These are phyloP conservation scores for Sesbania bispinosa DNA, from an alignment of 306 rosid species.

Conservation along the genomic window DNA sequence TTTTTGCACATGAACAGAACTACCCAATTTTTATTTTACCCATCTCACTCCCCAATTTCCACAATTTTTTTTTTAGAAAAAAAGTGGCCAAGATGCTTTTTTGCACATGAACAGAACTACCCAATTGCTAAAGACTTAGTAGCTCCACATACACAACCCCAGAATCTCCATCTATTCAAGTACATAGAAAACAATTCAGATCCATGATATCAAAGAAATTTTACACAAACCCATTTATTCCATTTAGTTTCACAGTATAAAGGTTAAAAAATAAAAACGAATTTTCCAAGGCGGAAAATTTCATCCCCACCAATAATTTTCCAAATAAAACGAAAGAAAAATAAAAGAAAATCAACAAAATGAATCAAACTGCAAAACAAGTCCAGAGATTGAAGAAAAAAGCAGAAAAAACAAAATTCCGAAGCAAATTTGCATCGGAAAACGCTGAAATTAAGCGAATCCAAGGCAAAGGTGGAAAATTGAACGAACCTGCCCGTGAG, in stretches of 20 bases:
- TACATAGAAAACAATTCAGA: slow-evolving; percentile 41
- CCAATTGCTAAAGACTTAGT: background rate
- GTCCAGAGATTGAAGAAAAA: background rate
- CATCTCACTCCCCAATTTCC: slow-evolving; percentile 2
- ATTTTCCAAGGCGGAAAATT: background rate
- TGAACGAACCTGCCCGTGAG: slow-evolving; percentile 28
- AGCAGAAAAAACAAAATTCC: background rate
- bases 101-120: slow-evolving; percentile 5
- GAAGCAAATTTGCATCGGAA: slow-evolving; percentile 20
- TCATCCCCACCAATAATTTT: background rate
- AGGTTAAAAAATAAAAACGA: background rate
- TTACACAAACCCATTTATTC: background rate
- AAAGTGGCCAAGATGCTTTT: background rate
- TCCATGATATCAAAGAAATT: slow-evolving; percentile 35
- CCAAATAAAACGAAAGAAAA: background rate
- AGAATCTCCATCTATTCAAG: slow-evolving; percentile 26
- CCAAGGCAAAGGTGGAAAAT: background rate
- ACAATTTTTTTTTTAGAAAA: background rate
- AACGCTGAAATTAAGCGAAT: slow-evolving; percentile 1
- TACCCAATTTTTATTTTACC: no score
- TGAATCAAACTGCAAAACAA: background rate
- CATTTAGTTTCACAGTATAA: background rate
- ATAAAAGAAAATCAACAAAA: slow-evolving; percentile 7
- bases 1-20: slow-evolving; percentile 18
- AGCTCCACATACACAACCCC: slow-evolving; percentile 2